These are phyloP conservation scores for Volvariella volvacea DNA, from an alignment of 1,284 basidiomycete species.

Conservation along the genomic window DNA sequence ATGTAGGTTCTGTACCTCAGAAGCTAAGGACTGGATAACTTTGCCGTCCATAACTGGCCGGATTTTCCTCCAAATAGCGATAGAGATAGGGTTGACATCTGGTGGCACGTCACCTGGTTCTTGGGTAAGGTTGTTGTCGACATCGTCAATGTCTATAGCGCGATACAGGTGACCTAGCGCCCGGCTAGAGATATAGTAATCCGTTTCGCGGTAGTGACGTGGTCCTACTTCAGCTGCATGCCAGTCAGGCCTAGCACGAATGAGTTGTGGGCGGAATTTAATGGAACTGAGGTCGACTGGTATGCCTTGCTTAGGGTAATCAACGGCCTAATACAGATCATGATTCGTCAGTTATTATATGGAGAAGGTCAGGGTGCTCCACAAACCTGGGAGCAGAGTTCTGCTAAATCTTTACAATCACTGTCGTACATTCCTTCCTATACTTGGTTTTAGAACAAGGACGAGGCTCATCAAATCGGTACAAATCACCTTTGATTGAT, in stretches of 20 bases:
- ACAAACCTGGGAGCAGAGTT: conserved; percentile 49
- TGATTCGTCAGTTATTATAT: no score
- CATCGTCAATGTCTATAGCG: conserved; percentile 42
- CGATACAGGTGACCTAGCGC: conserved; percentile 68
- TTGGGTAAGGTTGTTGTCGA: conserved; percentile 17
- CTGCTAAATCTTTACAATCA: conserved; percentile 57
- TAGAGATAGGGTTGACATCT: conserved; percentile 44
- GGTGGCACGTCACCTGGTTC: conserved; percentile 16
- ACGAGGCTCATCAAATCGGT: neutral
- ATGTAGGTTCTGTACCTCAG: conserved; percentile 33
- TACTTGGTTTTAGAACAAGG: conserved; percentile 7
- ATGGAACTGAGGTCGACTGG: conserved; percentile 46
- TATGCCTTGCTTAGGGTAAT: conserved; percentile 68
- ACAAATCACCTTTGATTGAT: conserved; percentile 55
- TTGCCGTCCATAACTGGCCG: no score
- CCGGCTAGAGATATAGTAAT: conserved; percentile 64
- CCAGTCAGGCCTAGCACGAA: conserved; percentile 73
- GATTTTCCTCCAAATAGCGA: conserved; percentile 26
- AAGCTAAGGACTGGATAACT: conserved; percentile 6
- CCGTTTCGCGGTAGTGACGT: conserved; percentile 37
- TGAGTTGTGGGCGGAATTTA: conserved; percentile 39
- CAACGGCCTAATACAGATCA: conserved; percentile 32
- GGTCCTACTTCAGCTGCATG: conserved; percentile 56
- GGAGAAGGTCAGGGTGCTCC: no score
- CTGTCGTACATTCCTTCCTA: conserved; percentile 63